These are phyloP conservation scores for Fagus crenata DNA, from an alignment of 306 rosid species.

Conservation along the genomic window DNA sequence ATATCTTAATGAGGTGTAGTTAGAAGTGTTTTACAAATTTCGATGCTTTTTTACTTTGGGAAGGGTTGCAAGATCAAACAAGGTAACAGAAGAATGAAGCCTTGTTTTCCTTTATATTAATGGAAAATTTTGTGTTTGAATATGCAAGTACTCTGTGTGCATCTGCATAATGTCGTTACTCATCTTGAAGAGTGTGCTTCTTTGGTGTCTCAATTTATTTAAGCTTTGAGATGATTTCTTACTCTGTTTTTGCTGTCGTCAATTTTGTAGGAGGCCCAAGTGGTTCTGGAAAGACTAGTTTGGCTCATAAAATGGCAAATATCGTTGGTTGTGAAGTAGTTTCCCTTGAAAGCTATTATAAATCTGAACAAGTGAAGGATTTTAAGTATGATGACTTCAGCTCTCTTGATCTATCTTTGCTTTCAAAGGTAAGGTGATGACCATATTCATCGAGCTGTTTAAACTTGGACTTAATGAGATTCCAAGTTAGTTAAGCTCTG, in stretches of 20 bases:
- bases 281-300: constrained; percentile 99
- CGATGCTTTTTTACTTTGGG: too few relatives aligned
- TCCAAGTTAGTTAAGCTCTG: background rate
- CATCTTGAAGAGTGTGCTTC: constrained; percentile 13
- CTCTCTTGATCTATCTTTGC: constrained; percentile 79
- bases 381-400: constrained; percentile 88
- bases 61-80: too few relatives aligned
- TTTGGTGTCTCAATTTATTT: constrained; percentile 28
- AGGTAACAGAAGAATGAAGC: too few relatives aligned
- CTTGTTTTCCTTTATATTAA: background rate
- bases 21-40: too few relatives aligned
- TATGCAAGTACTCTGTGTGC: background rate
- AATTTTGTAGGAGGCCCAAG: constrained; percentile 91
- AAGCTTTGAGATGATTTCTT: constrained; percentile 25
- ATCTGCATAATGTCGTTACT: background rate
- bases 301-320: constrained; percentile 99
- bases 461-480: background rate
- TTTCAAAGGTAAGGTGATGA: constrained; percentile 65
- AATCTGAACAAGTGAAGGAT: constrained; percentile 80
- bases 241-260: constrained; percentile 27
- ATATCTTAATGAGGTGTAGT: too few relatives aligned
- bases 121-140: background rate
- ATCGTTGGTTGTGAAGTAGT: constrained; percentile 96
- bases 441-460: constrained; percentile 24
- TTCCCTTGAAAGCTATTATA: constrained; percentile 92